Conservation (phyloP, 768 basidiomycete species). For the Cantharellus cinnabarinus region DNA sequence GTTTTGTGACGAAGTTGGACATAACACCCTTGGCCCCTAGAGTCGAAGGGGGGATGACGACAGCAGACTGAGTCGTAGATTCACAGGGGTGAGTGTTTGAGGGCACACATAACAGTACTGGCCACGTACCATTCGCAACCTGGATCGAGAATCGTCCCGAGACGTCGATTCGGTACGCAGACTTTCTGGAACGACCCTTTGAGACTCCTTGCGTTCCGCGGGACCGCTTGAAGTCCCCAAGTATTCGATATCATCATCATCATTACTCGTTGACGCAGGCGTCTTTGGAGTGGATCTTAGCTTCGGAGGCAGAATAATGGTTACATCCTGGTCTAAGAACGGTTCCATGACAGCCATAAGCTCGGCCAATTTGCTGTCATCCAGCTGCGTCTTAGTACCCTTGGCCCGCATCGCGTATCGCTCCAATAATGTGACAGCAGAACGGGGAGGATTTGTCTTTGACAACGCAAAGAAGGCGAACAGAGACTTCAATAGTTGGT, state of each 20-base stretch:
- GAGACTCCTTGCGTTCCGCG: neutral
- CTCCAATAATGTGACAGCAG: constrained; percentile 42
- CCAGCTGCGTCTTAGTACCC: constrained; percentile 4
- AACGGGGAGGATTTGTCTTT: constrained; percentile 31
- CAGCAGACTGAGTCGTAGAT: neutral
- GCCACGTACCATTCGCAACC: too few species aligned
- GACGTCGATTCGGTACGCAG: too few species aligned
- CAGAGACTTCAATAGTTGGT: constrained; percentile 59
- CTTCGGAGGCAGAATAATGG: neutral
- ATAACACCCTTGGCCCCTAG: neutral
- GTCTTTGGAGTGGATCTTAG: neutral
- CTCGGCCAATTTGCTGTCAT: neutral
- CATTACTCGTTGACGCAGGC: neutral
- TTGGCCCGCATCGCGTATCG: constrained; percentile 15
- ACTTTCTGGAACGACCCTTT: neutral
- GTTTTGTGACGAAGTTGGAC: too few species aligned
- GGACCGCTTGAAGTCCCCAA: neutral
- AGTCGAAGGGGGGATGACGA: neutral
- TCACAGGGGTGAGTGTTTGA: neutral
- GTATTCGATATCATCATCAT: constrained; percentile 2
- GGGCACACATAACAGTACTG: too few species aligned
- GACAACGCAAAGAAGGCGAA: constrained; percentile 52
- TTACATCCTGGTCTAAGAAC: constrained; percentile 8
- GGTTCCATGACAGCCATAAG: neutral
- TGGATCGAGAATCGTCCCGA: too few species aligned